These are phyloP conservation scores for Eimeria necatrix DNA, from an alignment of 169 alveolate species.

Conservation along the genomic window DNA sequence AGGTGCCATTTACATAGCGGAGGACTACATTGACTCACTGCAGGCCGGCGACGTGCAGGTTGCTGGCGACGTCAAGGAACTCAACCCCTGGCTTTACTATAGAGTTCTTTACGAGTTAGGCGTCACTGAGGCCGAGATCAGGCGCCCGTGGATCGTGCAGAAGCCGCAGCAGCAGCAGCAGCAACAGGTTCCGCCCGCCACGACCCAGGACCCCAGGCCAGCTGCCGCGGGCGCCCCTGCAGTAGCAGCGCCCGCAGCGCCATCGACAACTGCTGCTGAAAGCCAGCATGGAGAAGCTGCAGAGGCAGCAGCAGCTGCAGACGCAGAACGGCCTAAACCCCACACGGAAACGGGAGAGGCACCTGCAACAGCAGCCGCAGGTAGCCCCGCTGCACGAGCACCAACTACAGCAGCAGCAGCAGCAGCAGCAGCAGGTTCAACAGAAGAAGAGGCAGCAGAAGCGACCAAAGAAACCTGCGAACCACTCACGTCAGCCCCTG, in stretches of 20 bases:
- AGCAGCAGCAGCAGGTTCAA: not conserved
- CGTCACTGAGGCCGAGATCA: slow-evolving; percentile 87
- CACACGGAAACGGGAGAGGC: not conserved
- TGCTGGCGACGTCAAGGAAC: slow-evolving; percentile 85
- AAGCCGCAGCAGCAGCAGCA: slow-evolving; percentile 16
- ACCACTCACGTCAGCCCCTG: not conserved
- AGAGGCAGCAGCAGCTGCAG: not conserved
- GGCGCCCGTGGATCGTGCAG: slow-evolving; percentile 56
- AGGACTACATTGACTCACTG: slow-evolving; percentile 91
- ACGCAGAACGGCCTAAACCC: not conserved
- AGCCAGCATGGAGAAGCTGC: slow-evolving; percentile 15
- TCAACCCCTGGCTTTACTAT: slow-evolving; percentile 87
- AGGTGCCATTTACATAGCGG: slow-evolving; percentile 93
- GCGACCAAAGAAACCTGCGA: not conserved
- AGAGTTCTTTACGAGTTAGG: slow-evolving; percentile 86
- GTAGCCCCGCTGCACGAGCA: not conserved
- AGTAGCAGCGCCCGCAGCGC: not conserved
- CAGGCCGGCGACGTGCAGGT: slow-evolving; percentile 90
- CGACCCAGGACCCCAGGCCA: not conserved
- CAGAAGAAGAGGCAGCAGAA: not conserved
- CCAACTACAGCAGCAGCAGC: not conserved
- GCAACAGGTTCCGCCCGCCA: too few relatives aligned
- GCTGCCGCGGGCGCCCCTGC: not conserved
- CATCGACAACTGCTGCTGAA: not conserved
- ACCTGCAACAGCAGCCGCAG: not conserved